Percentiles rank a stretch among this genome's conserved stretches.
phyloP scores from a whole-genome alignment of 1,284 basidiomycete species.

The Salmacisia buchloeana region DNA sequence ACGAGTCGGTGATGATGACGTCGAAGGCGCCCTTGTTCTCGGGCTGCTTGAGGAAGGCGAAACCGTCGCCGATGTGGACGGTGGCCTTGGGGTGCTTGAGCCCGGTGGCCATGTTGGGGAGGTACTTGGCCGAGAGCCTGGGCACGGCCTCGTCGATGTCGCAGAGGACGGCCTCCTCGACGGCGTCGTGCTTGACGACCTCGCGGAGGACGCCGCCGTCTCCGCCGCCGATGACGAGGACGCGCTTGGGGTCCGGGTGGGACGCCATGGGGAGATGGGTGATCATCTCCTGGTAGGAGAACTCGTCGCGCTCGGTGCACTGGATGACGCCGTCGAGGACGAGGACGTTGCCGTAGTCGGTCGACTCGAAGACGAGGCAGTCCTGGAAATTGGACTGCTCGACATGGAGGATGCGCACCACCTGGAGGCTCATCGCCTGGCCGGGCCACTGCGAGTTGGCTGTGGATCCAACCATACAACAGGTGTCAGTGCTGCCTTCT shows the following conservation, averaged over 20 bases:
- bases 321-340: conserved; percentile 94
- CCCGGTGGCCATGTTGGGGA: conserved; percentile 88
- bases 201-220: conserved; percentile 75
- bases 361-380: conserved; percentile 86
- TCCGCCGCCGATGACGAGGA: conserved; percentile 93
- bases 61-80: conserved; percentile 90
- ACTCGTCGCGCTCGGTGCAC: conserved; percentile 95
- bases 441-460: conserved; percentile 91
- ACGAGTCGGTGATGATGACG: conserved; percentile 95
- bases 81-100: conserved; percentile 77
- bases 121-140: conserved; percentile 84
- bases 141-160: conserved; percentile 99
- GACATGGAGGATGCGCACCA: conserved; percentile 89
- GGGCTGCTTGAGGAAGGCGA: conserved; percentile 90
- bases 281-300: conserved; percentile 99
- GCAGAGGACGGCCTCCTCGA: conserved; percentile 88
- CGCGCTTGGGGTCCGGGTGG: conserved; percentile 92
- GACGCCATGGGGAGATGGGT: conserved; percentile 88
- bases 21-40: conserved; percentile 73
- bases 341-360: conserved; percentile 87
- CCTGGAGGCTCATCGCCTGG: conserved; percentile 54
- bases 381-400: conserved; percentile 91
- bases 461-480: conserved; percentile 1
- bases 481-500: too few relatives aligned
- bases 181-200: conserved; percentile 86